These are phyloP conservation scores for Magnaporthiopsis incrustans DNA, from an alignment of 2,329 filamentous ascomycete species.

Conservation along the genomic window DNA sequence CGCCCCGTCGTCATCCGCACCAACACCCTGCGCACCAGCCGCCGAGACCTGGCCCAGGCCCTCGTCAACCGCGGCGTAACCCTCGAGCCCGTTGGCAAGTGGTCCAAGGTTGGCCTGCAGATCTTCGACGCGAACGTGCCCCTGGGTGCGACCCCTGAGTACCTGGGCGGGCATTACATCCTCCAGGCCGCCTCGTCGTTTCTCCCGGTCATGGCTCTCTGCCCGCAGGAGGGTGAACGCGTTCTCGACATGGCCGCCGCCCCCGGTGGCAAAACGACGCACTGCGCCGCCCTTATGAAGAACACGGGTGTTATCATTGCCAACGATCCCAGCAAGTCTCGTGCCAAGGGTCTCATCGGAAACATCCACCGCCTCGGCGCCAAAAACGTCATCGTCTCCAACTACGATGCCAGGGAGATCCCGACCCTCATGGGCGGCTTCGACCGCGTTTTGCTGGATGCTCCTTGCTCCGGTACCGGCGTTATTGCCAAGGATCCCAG, in stretches of 20 bases:
- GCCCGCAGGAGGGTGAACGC: constrained; percentile 86
- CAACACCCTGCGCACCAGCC: constrained; percentile 77
- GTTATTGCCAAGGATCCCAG: constrained; percentile 96
- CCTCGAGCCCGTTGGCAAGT: constrained; percentile 93
- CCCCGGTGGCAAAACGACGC: constrained; percentile 92
- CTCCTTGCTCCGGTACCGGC: constrained; percentile 91
- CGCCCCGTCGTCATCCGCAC: constrained; percentile 93
- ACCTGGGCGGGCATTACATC: constrained; percentile 95
- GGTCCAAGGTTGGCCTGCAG: constrained; percentile 96
- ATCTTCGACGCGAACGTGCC: constrained; percentile 84
- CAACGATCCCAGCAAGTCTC: constrained; percentile 90
- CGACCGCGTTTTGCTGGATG: constrained; percentile 87
- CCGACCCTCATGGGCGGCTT: constrained; percentile 93
- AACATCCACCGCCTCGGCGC: constrained; percentile 93
- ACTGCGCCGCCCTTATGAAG: constrained; percentile 94
- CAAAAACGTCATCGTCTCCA: constrained; percentile 90
- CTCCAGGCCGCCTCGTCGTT: constrained; percentile 95
- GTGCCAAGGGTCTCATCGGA: constrained; percentile 94
- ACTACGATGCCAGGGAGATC: constrained; percentile 91
- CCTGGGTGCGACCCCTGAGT: constrained; percentile 92
- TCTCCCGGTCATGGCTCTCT: constrained; percentile 93
- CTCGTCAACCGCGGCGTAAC: constrained; percentile 95
- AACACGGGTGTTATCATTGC: constrained; percentile 94
- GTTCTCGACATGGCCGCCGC: constrained; percentile 91
- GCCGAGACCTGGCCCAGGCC: constrained; percentile 77